A percentile compares a stretch with the other conserved stretches of the same genome.
Evolutionary conservation across 1,139 yeast species (phyloP).

Genomic region (Kluyveromyces sp.): DNA sequence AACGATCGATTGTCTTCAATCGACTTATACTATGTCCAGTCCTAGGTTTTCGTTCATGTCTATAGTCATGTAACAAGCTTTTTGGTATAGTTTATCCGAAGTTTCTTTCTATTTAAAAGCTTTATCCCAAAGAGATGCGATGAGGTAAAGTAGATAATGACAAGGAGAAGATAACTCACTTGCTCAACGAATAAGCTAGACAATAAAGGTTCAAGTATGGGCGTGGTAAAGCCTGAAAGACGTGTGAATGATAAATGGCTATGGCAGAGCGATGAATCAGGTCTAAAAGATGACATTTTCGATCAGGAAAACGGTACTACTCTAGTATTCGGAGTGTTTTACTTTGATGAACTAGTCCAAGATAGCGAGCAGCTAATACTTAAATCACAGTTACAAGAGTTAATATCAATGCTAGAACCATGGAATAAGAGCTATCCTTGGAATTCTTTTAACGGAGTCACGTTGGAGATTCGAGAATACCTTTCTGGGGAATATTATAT

Average conservation of each 20-base stretch:
- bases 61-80: too few species aligned
- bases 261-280: slow-evolving; percentile 22
- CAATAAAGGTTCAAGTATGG: neutral
- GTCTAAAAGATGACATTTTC: slow-evolving; percentile 12
- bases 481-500: slow-evolving; percentile 12
- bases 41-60: too few species aligned
- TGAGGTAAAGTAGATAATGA: neutral
- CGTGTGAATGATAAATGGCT: slow-evolving; percentile 12
- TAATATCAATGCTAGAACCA: slow-evolving; percentile 30
- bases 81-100: too few species aligned
- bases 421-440: slow-evolving; percentile 41
- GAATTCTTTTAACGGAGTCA: slow-evolving; percentile 27
- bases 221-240: neutral
- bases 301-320: slow-evolving; percentile 17
- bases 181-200: too few species aligned
- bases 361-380: slow-evolving; percentile 10
- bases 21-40: too few species aligned
- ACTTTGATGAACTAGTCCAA: slow-evolving; percentile 16
- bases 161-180: too few species aligned
- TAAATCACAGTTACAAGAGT: slow-evolving; percentile 10
- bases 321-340: slow-evolving; percentile 24
- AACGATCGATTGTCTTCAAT: too few species aligned
- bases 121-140: neutral
- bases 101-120: neutral
- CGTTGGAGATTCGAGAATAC: slow-evolving; percentile 7